phyloP scores from a whole-genome alignment of 495 filamentous ascomycete genomes.

The Neurospora tetrasperma region DNA sequence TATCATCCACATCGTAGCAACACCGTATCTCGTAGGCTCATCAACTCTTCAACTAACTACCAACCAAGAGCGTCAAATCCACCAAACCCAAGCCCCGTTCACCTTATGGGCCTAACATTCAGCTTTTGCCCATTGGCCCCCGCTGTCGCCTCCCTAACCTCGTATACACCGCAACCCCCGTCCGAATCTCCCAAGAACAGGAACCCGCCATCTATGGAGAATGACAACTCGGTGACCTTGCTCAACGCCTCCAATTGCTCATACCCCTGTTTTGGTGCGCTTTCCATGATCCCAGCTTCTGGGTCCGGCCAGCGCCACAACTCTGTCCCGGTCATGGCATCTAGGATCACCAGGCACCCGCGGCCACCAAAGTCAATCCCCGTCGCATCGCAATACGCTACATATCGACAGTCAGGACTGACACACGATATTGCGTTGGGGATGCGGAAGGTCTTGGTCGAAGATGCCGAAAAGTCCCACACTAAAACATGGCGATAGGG shows the following conservation, averaged over 20 bases:
- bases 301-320: slow-evolving; percentile 27
- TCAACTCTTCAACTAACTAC: neutral
- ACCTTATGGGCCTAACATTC: neutral
- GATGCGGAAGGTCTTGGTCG: slow-evolving; percentile 25
- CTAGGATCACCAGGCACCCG: slow-evolving; percentile 21
- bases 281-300: slow-evolving; percentile 6
- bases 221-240: slow-evolving; percentile 22
- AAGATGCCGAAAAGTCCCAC: slow-evolving; percentile 25
- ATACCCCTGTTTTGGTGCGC: slow-evolving; percentile 9
- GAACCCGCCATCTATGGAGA: slow-evolving; percentile 24
- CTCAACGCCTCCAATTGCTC: slow-evolving; percentile 19
- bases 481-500: slow-evolving; percentile 23
- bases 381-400: slow-evolving; percentile 23
- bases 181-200: slow-evolving; percentile 22
- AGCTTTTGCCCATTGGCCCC: neutral
- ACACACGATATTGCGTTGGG: slow-evolving; percentile 25
- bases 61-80: neutral
- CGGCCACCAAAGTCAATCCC: slow-evolving; percentile 21
- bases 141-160: slow-evolving; percentile 18
- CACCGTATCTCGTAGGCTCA: neutral
- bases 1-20: neutral
- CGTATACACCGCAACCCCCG: slow-evolving; percentile 20
- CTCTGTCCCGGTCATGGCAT: slow-evolving; percentile 22
- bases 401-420: slow-evolving; percentile 25
- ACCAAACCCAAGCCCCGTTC: neutral